Evolutionary conservation across 306 rosid species (phyloP).

Genomic region (Fragaria iinumae): DNA sequence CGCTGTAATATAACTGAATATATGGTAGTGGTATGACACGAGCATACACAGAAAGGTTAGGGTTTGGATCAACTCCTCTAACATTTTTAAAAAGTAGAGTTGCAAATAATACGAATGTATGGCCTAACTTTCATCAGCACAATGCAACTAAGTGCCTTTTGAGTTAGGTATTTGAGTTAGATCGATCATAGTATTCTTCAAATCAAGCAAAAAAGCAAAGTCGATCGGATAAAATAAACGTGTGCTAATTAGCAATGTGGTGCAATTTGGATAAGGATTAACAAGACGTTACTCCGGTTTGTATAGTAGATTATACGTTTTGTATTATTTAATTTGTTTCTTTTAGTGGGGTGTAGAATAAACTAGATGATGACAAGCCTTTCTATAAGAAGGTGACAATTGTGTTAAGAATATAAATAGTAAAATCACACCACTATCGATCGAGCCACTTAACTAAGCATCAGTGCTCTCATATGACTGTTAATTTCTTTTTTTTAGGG

Average conservation of each 20-base stretch:
- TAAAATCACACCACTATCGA: not conserved
- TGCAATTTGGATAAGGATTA: constrained; percentile 6
- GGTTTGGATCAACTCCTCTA: constrained; percentile 3
- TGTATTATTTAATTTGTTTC: not conserved
- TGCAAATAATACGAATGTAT: not conserved
- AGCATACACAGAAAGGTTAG: not conserved
- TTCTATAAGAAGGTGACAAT: not conserved
- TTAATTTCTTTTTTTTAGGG: not conserved
- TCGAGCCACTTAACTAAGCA: not conserved
- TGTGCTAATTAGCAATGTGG: not conserved
- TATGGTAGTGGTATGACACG: not conserved
- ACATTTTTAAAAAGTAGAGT: not conserved
- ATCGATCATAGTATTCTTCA: constrained; percentile 2
- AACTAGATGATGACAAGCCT: not conserved
- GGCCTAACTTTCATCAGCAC: not conserved
- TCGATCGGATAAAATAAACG: not conserved
- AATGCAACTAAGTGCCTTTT: not conserved
- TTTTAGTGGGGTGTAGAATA: not conserved
- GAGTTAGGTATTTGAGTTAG: not conserved
- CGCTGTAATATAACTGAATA: not conserved
- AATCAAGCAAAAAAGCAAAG: not conserved
- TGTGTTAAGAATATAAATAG: not conserved
- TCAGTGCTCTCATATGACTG: not conserved
- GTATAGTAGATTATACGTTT: not conserved
- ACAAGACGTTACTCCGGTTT: not conserved